phyloP scores from a whole-genome alignment of 345 rosid genomes.

The Syzygium jambos region DNA sequence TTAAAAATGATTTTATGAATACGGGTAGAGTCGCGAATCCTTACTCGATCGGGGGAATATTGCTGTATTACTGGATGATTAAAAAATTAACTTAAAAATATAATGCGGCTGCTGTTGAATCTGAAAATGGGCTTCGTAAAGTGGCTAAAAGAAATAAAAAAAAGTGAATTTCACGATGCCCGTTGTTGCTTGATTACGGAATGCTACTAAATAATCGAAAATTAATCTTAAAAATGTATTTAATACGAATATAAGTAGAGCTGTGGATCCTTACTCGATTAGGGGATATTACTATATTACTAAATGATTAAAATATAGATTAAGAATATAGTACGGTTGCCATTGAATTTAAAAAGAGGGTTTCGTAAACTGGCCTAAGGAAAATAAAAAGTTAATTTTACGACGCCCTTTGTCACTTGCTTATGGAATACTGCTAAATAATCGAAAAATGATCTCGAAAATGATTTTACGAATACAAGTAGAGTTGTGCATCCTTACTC shows the following conservation, averaged over 20 bases:
- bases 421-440: rapidly evolving
- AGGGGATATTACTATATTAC: background rate
- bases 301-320: background rate
- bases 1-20: background rate
- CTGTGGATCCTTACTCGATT: background rate
- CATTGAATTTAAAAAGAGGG: background rate
- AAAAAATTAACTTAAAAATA: no score
- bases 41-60: no score
- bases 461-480: background rate
- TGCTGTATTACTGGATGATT: no score
- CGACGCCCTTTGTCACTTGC: background rate
- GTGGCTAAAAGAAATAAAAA: background rate
- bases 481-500: background rate
- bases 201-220: background rate
- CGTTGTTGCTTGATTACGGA: background rate
- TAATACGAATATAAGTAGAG: background rate
- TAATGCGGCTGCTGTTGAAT: background rate
- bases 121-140: background rate
- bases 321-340: background rate
- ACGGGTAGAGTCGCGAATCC: no score
- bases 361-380: background rate
- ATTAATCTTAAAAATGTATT: rapidly evolving
- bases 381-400: background rate
- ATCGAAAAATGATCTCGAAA: background rate
- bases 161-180: background rate